Base-by-base conservation (phyloP, 805 yeast genomes). In the Suhomyces emberorum region DNA sequence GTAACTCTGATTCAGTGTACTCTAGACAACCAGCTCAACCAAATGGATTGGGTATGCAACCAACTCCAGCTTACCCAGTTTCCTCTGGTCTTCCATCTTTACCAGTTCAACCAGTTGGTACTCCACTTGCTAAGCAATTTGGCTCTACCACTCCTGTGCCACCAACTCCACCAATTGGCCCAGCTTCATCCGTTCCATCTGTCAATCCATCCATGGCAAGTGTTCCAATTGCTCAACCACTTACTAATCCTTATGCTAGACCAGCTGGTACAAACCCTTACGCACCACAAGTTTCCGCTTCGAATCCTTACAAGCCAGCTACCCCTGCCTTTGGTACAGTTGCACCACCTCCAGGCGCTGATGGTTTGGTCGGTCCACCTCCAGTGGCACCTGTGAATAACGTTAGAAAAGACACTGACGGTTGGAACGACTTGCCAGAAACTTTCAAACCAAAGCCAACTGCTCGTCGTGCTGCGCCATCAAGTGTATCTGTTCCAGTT, bases 401-500 rank as follows among this genome's bases (percentile, higher is more conserved):
- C 45, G 48, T 47, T 41, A 72, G 69, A 38, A 60, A 58, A 36
- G 76, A 76, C 28, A 74, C 74, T 25, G 85, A 80, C 25, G 87
- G 86, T 3, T 81, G 88, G 87, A 81, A 80, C 48, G 86, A 80
- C 51, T 61, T 81, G 42, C 87, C 88, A 33, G 69, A 75, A 8
- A 61, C 70, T 7, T 72, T 72, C 60, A 71, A 71, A 36, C 50
- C 57, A 2, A 59, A 58, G 42, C 53, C 64, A 1, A 52, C 61
- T 19, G 58, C 71, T 7, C 72, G 73, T 34, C 64, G 72, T 25
- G 63, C 72, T 20, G 71, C 76, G 15, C 67, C 78, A 12, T 63
- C 69, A 12, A 62, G 57, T 11, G 55, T 48, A 4, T 28, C 54
- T 6, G 41, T 50, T 12, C 35, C 39, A 24, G 42, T 27, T 26